These are phyloP conservation scores for Debaryomyces sp. DNA, from an alignment of 1,139 yeast species.

Conservation along the genomic window DNA sequence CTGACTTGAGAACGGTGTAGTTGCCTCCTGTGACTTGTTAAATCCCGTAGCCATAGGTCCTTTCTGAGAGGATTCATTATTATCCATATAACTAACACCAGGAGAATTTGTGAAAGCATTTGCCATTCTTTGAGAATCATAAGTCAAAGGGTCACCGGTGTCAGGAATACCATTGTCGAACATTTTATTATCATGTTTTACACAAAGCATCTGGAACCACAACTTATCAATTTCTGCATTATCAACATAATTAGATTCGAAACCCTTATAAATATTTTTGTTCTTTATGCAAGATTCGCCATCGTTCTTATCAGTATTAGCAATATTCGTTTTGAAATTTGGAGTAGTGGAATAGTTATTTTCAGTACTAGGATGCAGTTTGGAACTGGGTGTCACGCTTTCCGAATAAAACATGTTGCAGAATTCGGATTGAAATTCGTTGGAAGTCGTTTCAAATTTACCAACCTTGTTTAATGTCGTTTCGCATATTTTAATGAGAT, in stretches of 20 bases:
- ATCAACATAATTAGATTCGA: conserved; percentile 28
- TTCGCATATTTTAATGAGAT: conserved; percentile 32
- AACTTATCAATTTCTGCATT: conserved; percentile 41
- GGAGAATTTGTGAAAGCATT: not conserved
- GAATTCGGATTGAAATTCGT: conserved; percentile 12
- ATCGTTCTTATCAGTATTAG: not conserved
- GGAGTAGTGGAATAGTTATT: not conserved
- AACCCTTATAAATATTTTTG: conserved; percentile 12
- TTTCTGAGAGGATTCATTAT: not conserved
- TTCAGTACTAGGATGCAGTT: not conserved
- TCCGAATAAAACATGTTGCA: not conserved
- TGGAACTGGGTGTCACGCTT: not conserved
- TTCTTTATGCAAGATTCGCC: not conserved
- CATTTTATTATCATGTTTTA: conserved; percentile 27
- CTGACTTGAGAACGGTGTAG: not conserved
- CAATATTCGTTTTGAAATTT: not conserved
- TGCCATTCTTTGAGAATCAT: not conserved
- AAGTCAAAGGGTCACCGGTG: not conserved
- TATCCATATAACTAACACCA: not conserved
- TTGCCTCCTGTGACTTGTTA: not conserved
- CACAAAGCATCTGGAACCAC: conserved; percentile 42
- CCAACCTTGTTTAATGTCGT: conserved; percentile 24
- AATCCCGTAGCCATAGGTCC: not conserved
- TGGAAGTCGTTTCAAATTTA: conserved; percentile 13
- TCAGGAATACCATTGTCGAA: not conserved